phyloP scores from a whole-genome alignment of 129 eudicot species.

The Artemisia argyi region DNA sequence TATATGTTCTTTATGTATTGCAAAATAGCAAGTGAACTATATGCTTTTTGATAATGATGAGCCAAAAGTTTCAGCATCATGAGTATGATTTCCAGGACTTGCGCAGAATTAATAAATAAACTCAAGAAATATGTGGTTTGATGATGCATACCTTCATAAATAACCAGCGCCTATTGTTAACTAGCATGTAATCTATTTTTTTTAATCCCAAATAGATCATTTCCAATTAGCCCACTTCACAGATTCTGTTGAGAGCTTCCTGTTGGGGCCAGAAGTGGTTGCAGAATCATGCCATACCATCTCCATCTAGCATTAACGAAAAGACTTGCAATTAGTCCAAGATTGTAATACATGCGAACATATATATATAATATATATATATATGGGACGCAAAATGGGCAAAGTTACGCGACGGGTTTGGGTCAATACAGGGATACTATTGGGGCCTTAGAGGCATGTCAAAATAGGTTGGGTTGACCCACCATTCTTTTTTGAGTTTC shows the following conservation, averaged over 20 bases:
- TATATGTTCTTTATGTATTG: neutral
- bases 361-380: neutral
- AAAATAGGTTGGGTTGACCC: conserved; percentile 16
- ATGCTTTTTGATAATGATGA: neutral
- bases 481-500: neutral
- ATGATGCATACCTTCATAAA: conserved; percentile 23
- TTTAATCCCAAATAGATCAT: conserved; percentile 7
- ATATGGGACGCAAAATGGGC: neutral
- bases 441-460: neutral
- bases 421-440: neutral
- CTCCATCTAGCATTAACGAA: conserved; percentile 67
- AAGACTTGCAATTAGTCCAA: conserved; percentile 9
- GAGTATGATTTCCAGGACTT: neutral
- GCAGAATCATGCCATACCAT: conserved; percentile 78
- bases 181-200: neutral
- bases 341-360: neutral
- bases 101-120: neutral
- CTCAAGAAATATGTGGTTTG: conserved; percentile 3
- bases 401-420: neutral
- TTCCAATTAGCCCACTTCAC: conserved; percentile 44
- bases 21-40: neutral
- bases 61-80: neutral
- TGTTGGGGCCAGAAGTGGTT: conserved; percentile 49
- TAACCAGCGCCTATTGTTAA: conserved; percentile 26
- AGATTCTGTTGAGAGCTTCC: conserved; percentile 52